phyloP scores from a whole-genome alignment of 228 moss, liverwort and hornwort species.

The Sphagnum magellanicum region DNA sequence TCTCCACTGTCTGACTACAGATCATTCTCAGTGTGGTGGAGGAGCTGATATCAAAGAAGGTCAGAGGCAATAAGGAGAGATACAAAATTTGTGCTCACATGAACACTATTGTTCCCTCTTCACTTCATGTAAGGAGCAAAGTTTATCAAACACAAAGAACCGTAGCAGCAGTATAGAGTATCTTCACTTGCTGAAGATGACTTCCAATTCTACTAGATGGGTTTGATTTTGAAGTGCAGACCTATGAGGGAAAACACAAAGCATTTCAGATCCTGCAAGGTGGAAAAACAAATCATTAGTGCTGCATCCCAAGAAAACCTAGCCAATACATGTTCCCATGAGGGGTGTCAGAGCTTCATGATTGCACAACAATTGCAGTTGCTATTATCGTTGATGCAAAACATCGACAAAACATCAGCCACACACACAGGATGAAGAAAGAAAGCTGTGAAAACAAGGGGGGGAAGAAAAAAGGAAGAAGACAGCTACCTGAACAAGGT shows the following conservation, averaged over 20 bases:
- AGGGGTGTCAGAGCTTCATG: background rate
- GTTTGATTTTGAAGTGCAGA: background rate
- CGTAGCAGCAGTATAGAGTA: too few relatives aligned
- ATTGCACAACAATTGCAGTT: background rate
- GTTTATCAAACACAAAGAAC: too few relatives aligned
- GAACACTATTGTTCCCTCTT: too few relatives aligned
- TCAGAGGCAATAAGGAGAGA: too few relatives aligned
- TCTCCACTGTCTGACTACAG: too few relatives aligned
- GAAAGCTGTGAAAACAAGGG: too few relatives aligned
- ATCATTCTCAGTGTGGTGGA: too few relatives aligned
- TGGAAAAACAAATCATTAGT: background rate
- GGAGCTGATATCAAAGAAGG: too few relatives aligned
- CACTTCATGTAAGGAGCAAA: too few relatives aligned
- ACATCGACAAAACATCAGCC: background rate
- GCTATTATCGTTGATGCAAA: background rate
- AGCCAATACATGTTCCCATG: background rate
- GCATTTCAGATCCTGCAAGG: background rate
- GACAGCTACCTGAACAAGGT: slow-evolving; percentile 68
- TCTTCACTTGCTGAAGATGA: too few relatives aligned
- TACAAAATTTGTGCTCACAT: too few relatives aligned
- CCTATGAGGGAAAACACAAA: background rate
- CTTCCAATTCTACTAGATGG: background rate
- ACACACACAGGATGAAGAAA: too few relatives aligned
- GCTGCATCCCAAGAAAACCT: background rate
- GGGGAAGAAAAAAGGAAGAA: background rate